Evolutionary conservation across 2,329 filamentous ascomycete genomes (phyloP).

Genomic region (Neonectria punicea): DNA sequence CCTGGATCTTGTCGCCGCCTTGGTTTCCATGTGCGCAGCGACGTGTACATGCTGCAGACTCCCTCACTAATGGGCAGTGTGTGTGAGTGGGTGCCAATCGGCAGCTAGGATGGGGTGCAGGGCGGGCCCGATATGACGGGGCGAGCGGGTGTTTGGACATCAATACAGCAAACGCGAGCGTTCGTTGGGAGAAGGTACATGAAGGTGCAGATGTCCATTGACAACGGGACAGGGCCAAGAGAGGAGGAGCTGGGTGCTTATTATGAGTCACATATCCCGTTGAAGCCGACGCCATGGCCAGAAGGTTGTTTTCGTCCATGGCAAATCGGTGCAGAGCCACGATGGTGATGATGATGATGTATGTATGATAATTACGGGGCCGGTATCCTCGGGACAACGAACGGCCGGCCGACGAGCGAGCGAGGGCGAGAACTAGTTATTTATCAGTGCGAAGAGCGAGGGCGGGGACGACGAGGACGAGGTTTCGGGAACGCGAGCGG

Average conservation of each 20-base stretch:
- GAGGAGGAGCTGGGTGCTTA: conserved; percentile 26
- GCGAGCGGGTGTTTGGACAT: conserved; percentile 44
- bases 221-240: conserved; percentile 32
- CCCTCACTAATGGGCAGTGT: conserved; percentile 32
- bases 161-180: conserved; percentile 44
- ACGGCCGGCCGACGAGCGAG: conserved; percentile 2
- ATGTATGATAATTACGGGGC: not conserved
- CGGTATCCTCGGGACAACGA: not conserved
- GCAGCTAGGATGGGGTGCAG: conserved; percentile 38
- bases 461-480: not conserved
- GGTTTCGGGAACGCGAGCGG: conserved; percentile 15
- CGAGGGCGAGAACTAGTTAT: not conserved
- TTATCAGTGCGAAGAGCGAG: not conserved
- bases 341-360: not conserved
- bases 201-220: conserved; percentile 33
- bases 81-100: conserved; percentile 42
- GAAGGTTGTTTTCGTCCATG: conserved; percentile 15
- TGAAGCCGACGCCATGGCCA: conserved; percentile 24
- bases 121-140: conserved; percentile 43
- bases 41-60: conserved; percentile 31
- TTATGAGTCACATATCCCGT: conserved; percentile 42
- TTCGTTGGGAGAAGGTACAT: conserved; percentile 42
- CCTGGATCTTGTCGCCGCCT: conserved; percentile 17
- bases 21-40: conserved; percentile 30
- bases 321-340: conserved; percentile 1